Base-by-base conservation (phyloP, 257 asterid species). In the Verbascum thapsus region DNA sequence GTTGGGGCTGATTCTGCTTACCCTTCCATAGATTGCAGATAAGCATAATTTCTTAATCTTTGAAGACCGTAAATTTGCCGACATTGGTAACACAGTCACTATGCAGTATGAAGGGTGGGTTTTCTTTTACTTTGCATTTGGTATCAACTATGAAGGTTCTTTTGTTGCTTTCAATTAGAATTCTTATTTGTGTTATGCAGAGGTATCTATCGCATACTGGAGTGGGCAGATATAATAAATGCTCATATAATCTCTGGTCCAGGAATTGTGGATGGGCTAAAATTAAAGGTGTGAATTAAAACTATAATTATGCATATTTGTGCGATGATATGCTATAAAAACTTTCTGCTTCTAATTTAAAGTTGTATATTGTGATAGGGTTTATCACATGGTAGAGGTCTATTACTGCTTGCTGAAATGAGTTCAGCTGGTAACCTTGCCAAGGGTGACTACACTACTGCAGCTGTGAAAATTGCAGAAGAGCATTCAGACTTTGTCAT, bases 221-320 rank as follows among this genome's bases (percentile, higher is more conserved):
- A 94, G 16, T 94, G 97, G 99, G 97, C 97, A 53, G 97, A 94
- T 74, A 87, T 90, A 55, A 84, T 87, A 50, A 90, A 94, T 72
- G 99, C 99, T 48, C 99, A 94, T 74, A 94, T 94, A 44, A 83
- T 94, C 67, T 88, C 97, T 37, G 99, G 99, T 68, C 99, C 99
- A 8, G 99, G 95, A 66, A 90, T 92, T 59, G 99, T 92, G 52
- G 96, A 92, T 72, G 97, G 97, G 39, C 79, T 94, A 74, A 94
- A 94, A 76, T 61, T 82, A 71, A 91, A 91, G 96, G 98, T 91
- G 45, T 52, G 70, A 38, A 61, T 50, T 50, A 69, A 22, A 26
- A 26, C 42, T 47, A 11, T 39, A 7, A 7, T 18, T 66, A 57
- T 53, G 18, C 42, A 45, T 30, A 4, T 43, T 12, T 8, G 47